Evolutionary conservation across 202 grass and related monocot genomes (phyloP).

Genomic region (Brachypodium distachyon): DNA sequence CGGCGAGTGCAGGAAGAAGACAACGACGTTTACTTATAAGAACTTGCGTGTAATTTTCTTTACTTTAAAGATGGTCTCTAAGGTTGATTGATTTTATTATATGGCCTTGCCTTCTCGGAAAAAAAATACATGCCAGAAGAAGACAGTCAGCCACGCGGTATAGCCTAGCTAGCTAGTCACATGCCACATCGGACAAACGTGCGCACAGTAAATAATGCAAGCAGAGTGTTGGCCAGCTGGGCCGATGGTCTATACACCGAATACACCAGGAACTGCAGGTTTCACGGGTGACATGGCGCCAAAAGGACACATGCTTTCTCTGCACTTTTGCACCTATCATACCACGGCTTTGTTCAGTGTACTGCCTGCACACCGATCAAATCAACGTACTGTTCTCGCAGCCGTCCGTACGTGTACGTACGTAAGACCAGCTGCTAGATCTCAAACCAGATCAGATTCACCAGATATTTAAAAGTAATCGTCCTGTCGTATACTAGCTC

Average conservation of each 20-base stretch:
- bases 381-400: neutral
- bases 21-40: too few relatives aligned
- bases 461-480: too few relatives aligned
- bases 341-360: too few relatives aligned
- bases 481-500: too few relatives aligned
- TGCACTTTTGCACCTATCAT: neutral
- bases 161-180: neutral
- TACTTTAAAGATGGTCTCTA: too few relatives aligned
- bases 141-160: neutral
- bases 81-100: too few relatives aligned
- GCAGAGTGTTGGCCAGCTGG: neutral
- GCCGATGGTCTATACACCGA: neutral
- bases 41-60: too few relatives aligned
- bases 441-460: too few relatives aligned
- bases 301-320: neutral
- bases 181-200: neutral
- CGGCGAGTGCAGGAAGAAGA: too few relatives aligned
- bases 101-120: too few relatives aligned
- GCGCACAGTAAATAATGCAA: neutral
- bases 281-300: slow-evolving; percentile 4
- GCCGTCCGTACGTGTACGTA: neutral
- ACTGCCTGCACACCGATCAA: too few relatives aligned
- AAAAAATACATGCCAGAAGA: neutral
- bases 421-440: too few relatives aligned
- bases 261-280: neutral